Base-by-base conservation (phyloP, 2,329 filamentous ascomycete genomes). In the Colletotrichum sp. region DNA sequence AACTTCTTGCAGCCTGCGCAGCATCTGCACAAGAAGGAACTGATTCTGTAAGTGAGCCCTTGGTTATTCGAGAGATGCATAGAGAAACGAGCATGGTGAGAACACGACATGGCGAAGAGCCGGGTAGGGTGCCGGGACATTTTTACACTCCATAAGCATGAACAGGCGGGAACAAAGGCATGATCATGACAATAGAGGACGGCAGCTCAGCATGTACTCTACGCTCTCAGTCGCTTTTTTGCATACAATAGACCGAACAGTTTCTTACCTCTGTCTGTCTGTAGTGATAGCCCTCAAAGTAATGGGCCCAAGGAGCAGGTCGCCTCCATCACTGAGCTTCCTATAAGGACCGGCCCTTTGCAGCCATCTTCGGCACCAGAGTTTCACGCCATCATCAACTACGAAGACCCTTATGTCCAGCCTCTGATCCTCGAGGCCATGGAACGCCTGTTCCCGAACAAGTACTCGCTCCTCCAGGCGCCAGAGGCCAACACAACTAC, bases 351-450 rank as follows among this genome's bases (percentile, higher is more conserved):
- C 13, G 34, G 26, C 30, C 13, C 22, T 5, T 34, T 36, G 79
- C 81, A 75, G 80, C 85, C 71, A 22, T 48, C 55, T 15, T 36
- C 68, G 39, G 60, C 67, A 12, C 34, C 77, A 15, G 75, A 59
- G 4, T 80, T 84, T 78, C 93, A 95, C 85, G 95, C 95, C 67
- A 84, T 96, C 67, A 88, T 98, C 80, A 90, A 95, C 81, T 98
- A 98, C 84, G 95, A 96, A 80, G 96, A 98, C 82, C 83, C 89
- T 60, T 99, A 99, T 82, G 95, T 99, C 10, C 95, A 98, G 81
- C 95, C 95, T 2, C 90, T 99, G 52, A 93, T 99, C 75, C 84
- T 96, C 63, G 87, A 90, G 24, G 95, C 96, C n/a, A 86, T 99
- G 26, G 82, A 91, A 66, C 87, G 90, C 6, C 86, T 91, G 28